Base-by-base conservation (phyloP, 2,329 filamentous ascomycete species). In the Aspergillus phoenicis region DNA sequence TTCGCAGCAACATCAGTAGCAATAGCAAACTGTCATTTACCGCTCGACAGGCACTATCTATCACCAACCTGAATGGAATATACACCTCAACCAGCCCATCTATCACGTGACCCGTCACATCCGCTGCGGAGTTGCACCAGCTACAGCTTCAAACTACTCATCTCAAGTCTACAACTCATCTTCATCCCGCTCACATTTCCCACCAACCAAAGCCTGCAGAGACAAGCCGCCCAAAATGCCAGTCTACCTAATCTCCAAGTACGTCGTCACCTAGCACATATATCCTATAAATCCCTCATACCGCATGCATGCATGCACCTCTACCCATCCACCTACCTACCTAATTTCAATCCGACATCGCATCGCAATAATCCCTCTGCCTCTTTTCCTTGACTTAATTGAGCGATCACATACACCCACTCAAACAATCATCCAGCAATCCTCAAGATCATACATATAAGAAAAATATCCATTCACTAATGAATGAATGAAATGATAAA, bases 201-300 rank as follows among this genome's bases (percentile, higher is more conserved):
- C 15, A 33, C 26, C 8, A 28, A 20, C n/a, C 47, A 30, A 7
- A 13, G 5, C 8, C 28, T 11, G 47, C 26, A 33, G 20, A 51
- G 26, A 41, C 53, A 48, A 26, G 11, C 33, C 38, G 41, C 39
- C 24, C 39, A 47, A 47, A 24, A 72, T 65, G 69, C 62, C 63
- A 58, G 69, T 66, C 71, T 78, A 78, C 66, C 68, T 80, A 47
- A 77, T 80, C 60, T 79, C 77, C 51, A 78, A 75, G 77, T 79
- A 75, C 43, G 64, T 64, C 28, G 13, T 33, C 2, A 17, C 13
- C n/a, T n/a, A 36, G 8, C 11, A 26, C 26, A 39, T 20, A 11
- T 17, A 52, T 52, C 20, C 20, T 30, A 36, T 20, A 30, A 47
- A 5, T 17, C 33, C 33, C 33, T 36, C 33, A 36, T 13, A 11